Evolutionary conservation across 768 basidiomycete genomes (phyloP), one percentile per base, ranked within the genome.

Genomic region (Boletus rufocinnamomeus): DNA sequence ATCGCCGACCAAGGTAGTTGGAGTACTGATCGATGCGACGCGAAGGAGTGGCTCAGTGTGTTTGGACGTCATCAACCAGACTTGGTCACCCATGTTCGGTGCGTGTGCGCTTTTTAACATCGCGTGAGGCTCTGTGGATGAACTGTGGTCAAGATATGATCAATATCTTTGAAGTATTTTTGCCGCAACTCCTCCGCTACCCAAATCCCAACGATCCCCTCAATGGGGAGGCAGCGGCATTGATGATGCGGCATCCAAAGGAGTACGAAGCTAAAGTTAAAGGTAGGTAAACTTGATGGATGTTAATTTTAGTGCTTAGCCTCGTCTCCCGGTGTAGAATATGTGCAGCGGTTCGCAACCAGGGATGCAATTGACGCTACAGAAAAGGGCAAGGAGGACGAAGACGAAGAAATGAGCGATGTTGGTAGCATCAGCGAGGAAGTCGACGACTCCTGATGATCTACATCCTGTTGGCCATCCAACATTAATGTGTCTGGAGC

Each of bases 11-110:
- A 45, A 56, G n/a, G 53, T 23, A 6, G 25, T 46, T 37, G 38
- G 44, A 30, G 54, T 61, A 59, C 55, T 63, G 28, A 61, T 47
- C 34, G 28, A 47, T 51, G 44, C 52, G 41, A 40, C 37, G 28
- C 59, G 32, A 72, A 96, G 95, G 69, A 97, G 95, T 70, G 96
- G 96, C 44, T 98, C 95, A 6, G 96, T 99, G 52, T 99, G 97
- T 74, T 79, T 99, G 62, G 97, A 98, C 74, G 97, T 98, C 43
- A 98, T 98, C 74, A 98, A 98, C 72, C 95, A 98, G 78, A 97
- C 96, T 17, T 99, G 97, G 97, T 98, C 97, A 43, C 97, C 97
- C 2, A 98, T 99, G 97, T 99, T 97, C 72, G 95, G 95, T 95
- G 71, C 71, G 89, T 79, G 50, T 50, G 48, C 35, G 14, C 47